Percentiles rank a stretch among this genome's conserved stretches.
These are phyloP conservation scores for Boletus sensibilis DNA, from an alignment of 768 basidiomycete genomes.

Conservation along the genomic window DNA sequence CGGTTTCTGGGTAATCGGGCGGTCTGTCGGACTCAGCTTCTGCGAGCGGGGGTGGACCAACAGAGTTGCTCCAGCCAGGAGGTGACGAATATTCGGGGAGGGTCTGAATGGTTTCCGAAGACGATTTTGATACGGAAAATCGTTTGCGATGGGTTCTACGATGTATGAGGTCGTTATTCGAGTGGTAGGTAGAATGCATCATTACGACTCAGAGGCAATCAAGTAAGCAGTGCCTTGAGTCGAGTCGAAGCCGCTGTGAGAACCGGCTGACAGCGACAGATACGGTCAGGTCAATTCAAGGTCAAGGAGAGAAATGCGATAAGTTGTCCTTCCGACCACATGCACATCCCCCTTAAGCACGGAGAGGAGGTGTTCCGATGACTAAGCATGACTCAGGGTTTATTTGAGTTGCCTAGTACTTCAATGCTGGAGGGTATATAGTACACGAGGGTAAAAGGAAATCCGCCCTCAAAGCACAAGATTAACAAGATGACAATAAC, in stretches of 20 bases:
- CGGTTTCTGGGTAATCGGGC: constrained; percentile 75
- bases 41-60: constrained; percentile 20
- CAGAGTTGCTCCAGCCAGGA: constrained; percentile 20
- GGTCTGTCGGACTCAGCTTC: constrained; percentile 54
- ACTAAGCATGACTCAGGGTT: constrained; percentile 25
- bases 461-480: background rate
- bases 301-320: constrained; percentile 5
- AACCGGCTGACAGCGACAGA: constrained; percentile 4
- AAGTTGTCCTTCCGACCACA: background rate
- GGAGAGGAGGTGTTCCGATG: constrained; percentile 3
- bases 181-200: constrained; percentile 20
- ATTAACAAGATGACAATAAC: background rate
- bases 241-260: constrained; percentile 17
- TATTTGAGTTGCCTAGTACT: background rate
- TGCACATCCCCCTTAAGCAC: background rate
- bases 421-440: background rate
- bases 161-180: constrained; percentile 14
- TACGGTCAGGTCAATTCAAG: constrained; percentile 5
- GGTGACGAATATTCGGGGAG: constrained; percentile 63
- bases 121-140: constrained; percentile 53
- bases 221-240: background rate
- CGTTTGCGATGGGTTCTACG: constrained; percentile 54
- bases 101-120: constrained; percentile 63
- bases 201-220: background rate
- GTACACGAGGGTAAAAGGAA: background rate